Evolutionary conservation across 495 filamentous ascomycete species (phyloP).

Genomic region (Aspergillus heteromorphus): DNA sequence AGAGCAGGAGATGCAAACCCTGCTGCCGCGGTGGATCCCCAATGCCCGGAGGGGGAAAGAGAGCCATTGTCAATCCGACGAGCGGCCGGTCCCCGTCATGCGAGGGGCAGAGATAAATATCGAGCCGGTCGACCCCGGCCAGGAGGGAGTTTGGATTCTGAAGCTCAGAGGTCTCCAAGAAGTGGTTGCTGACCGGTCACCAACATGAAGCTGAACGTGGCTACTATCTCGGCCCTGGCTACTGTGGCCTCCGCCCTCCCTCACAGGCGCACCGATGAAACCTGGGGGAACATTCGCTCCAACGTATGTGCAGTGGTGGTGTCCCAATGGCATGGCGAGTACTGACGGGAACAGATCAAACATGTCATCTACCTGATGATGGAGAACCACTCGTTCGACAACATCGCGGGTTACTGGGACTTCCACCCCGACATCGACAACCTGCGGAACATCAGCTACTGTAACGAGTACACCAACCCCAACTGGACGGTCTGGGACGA

Average conservation of each 20-base stretch:
- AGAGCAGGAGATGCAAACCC: background rate
- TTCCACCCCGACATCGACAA: constrained; percentile 38
- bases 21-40: background rate
- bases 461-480: constrained; percentile 39
- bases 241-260: constrained; percentile 15
- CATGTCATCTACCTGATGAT: constrained; percentile 42
- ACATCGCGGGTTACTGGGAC: constrained; percentile 41
- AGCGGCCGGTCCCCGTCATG: background rate
- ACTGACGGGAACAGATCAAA: constrained; percentile 28
- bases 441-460: constrained; percentile 29
- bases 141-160: background rate
- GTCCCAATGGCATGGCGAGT: background rate
- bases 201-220: constrained; percentile 18
- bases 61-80: background rate
- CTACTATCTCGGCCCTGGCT: constrained; percentile 11
- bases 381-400: constrained; percentile 45
- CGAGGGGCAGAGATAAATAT: background rate
- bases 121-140: background rate
- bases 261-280: constrained; percentile 8
- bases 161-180: background rate
- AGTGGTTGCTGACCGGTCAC: background rate
- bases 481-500: constrained; percentile 41
- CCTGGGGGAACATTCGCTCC: constrained; percentile 25
- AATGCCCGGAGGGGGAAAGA: background rate
- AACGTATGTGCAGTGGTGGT: constrained; percentile 18